Evolutionary conservation across 2,329 filamentous ascomycete genomes (phyloP), one percentile per base, ranked within the genome.

Genomic region (Cercospora sp.): DNA sequence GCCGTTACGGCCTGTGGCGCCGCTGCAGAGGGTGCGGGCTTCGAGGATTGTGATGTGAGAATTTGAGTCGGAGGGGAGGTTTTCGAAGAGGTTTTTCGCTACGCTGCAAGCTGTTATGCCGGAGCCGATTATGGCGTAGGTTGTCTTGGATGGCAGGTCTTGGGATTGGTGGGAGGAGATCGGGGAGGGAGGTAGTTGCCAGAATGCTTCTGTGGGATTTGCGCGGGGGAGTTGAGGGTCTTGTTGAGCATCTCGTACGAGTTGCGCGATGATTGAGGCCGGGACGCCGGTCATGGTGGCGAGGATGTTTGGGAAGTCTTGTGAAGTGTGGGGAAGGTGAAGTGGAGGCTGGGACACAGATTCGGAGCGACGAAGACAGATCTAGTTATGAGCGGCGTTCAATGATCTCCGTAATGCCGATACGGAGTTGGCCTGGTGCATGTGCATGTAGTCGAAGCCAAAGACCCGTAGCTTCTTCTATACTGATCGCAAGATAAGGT

Each of bases 1-100:
- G 26, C 71, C 71, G 68, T 72, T 72, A 16, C 71, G 61, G 2
- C 71, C 71, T 3, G 71, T 73, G 16, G 71, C 71, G 8, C 69
- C 69, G 16, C 67, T 70, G 12, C 62, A 62, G 3, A 71, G 60
- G 1, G 63, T 31, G 8, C 71, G 61, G 31, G 69, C 71, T 68
- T 73, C 69, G 12, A 73, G 40, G 9, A 73, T 40, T 7, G 68
- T 69, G 18, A 73, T 63, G 8, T 55, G 65, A 0, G 63, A 59
- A 7, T 36, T 16, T 0, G 71, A 68, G 40, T 64, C 55, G 16
- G 64, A 7, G 0, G 60, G 48, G 0, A 68, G 57, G 30, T 57
- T 66, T 9, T 60, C 45, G 36, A 73, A 65, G 9, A 71, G 48
- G 18, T 68, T 70, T n/a, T 65, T 60, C 1, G 71, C 71, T 10